Percentiles rank a stretch among this genome's conserved stretches.
These are phyloP conservation scores for Cucurbita moschata DNA, from an alignment of 306 rosid genomes.

Conservation along the genomic window DNA sequence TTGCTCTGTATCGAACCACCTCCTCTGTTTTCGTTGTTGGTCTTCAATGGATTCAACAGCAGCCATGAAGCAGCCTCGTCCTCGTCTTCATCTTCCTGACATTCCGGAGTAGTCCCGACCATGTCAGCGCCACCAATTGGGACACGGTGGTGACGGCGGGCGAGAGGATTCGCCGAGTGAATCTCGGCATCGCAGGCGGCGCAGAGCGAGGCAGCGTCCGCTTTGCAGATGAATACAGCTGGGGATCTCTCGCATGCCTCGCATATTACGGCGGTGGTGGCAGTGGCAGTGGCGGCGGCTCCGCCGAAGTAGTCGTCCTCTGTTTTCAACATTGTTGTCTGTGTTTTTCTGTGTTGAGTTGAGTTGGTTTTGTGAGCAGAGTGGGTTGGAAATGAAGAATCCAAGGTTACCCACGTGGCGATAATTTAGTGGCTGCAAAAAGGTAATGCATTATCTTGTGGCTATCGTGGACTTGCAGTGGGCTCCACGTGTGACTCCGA, in stretches of 20 bases:
- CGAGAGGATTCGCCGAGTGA: slow-evolving; percentile 87
- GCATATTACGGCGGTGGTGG: slow-evolving; percentile 50
- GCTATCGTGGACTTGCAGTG: slow-evolving; percentile 24
- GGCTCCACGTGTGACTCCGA: slow-evolving; percentile 3
- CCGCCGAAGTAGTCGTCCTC: neutral
- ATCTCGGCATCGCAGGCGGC: slow-evolving; percentile 64
- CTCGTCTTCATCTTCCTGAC: slow-evolving; percentile 37
- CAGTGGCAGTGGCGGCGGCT: neutral
- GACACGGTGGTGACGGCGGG: slow-evolving; percentile 88
- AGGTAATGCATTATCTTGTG: slow-evolving; percentile 46
- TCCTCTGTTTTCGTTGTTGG: neutral
- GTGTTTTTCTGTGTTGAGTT: neutral
- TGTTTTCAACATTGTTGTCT: slow-evolving; percentile 25
- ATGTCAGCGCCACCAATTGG: slow-evolving; percentile 32
- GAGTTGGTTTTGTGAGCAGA: neutral
- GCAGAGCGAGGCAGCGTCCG: slow-evolving; percentile 83
- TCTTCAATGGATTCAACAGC: slow-evolving; percentile 47
- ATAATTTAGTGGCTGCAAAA: slow-evolving; percentile 25
- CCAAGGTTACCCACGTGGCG: slow-evolving; percentile 42
- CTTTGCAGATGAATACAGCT: slow-evolving; percentile 73
- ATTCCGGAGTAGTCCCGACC: slow-evolving; percentile 9
- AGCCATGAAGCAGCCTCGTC: slow-evolving; percentile 85
- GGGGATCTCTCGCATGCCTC: slow-evolving; percentile 85
- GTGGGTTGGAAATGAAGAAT: slow-evolving; percentile 15
- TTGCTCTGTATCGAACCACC: neutral